phyloP scores from a whole-genome alignment of 140 eudicot species.

The Flaveria floridana region DNA sequence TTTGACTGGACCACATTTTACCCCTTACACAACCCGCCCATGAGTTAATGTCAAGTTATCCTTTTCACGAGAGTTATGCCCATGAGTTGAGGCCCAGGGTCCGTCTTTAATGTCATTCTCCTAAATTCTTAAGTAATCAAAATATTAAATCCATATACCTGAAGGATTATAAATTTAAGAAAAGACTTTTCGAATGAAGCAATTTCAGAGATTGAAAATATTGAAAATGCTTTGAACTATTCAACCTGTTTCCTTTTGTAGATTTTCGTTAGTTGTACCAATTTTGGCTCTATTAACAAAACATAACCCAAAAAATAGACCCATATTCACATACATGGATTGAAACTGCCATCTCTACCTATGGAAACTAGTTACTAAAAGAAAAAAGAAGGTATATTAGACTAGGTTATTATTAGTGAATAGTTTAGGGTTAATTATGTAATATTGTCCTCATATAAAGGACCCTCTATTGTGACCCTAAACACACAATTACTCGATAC shows the following conservation, averaged over 20 bases:
- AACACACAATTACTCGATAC: no score
- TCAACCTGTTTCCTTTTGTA: not conserved
- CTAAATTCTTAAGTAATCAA: not conserved
- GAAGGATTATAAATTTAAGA: not conserved
- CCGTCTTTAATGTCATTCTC: no score
- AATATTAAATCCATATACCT: not conserved
- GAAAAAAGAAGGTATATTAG: not conserved
- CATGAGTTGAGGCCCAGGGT: not conserved
- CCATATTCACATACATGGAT: not conserved
- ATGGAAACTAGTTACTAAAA: not conserved
- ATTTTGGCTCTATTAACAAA: not conserved
- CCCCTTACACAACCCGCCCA: not conserved
- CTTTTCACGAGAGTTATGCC: not conserved
- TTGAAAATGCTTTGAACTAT: not conserved
- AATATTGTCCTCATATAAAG: no score
- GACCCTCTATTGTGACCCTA: no score
- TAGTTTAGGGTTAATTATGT: no score
- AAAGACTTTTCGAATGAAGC: not conserved
- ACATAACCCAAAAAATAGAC: not conserved
- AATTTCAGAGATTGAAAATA: not conserved
- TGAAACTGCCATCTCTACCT: conserved; percentile 14
- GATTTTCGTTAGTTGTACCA: not conserved
- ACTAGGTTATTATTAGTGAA: no score
- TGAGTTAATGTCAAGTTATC: no score
- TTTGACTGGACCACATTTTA: not conserved